Conservation (phyloP, 2,329 filamentous ascomycete species). For the Cercospora beticola region DNA sequence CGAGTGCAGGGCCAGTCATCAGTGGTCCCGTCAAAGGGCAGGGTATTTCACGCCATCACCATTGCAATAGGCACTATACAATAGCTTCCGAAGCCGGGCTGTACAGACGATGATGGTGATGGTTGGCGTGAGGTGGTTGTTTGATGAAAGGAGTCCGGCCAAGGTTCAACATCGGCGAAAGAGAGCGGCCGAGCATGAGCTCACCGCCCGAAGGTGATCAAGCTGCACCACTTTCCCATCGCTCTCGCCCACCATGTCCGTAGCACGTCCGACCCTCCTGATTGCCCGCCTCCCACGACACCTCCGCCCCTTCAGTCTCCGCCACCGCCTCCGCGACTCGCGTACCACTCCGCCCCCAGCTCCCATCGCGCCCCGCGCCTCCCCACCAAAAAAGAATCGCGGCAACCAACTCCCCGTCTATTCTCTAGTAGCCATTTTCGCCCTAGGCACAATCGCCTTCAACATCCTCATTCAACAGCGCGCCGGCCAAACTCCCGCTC, state of each 20-base stretch:
- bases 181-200: not conserved
- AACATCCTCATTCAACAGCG: slow-evolving; percentile 49
- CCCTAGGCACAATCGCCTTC: slow-evolving; percentile 47
- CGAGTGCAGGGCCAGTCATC: not conserved
- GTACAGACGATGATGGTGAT: not conserved
- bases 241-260: slow-evolving; percentile 4
- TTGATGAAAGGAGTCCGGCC: not conserved
- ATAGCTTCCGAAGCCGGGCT: not conserved
- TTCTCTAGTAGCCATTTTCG: slow-evolving; percentile 51
- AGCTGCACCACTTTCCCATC: not conserved
- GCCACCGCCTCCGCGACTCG: not conserved
- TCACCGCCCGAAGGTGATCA: not conserved
- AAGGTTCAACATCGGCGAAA: not conserved
- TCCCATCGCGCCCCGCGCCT: slow-evolving; percentile 17
- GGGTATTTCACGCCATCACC: not conserved
- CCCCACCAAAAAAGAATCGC: slow-evolving; percentile 13
- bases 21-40: not conserved
- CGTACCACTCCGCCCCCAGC: slow-evolving; percentile 11
- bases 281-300: slow-evolving; percentile 4
- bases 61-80: not conserved
- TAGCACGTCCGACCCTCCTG: not conserved
- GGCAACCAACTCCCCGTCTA: slow-evolving; percentile 43
- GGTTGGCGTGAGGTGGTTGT: not conserved
- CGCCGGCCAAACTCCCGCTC: slow-evolving; percentile 31
- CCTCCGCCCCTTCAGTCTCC: slow-evolving; percentile 1